Evolutionary conservation across 805 yeast species (phyloP), one percentile per base, ranked within the genome.

Genomic region (Sugiyamaella americana): DNA sequence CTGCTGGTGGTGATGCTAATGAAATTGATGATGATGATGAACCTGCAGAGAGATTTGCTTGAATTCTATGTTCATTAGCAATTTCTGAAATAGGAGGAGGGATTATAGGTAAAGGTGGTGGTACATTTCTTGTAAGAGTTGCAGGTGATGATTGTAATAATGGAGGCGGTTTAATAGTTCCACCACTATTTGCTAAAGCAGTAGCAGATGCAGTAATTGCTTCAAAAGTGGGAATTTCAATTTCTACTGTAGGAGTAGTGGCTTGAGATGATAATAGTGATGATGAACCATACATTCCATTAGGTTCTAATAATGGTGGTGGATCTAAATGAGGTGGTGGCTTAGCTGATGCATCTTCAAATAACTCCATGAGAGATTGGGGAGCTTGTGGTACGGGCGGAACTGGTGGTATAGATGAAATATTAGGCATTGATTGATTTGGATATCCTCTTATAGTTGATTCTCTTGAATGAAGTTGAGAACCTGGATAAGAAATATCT

Each of bases 351-450:
- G 41, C 10, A 22, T 77, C 80, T 53, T 82, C 87, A 60, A 87
- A 87, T 22, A 87, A 63, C 59, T 80, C 79, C 49, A 82, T 65
- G 26, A 87, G 66, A 2, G 93, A 82, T 59, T 78, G 80, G 0
- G 95, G 95, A 0, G 87, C 82, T 36, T 75, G 82, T 39, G 70
- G 68, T 37, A 24, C 18, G 13, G 40, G 21, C 19, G 21, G 35
- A n/a, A 21, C 17, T 8, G 44, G 22, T 19, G 21, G 21, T n/a
- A 19, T 16, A 3, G n/a, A 13, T 26, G 8, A 13, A 13, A 23
- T 8, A 16, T 24, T 16, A 10, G 23, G 38, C 38, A 19, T 35
- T 19, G 10, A 8, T n/a, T n/a, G n/a, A 18, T 11, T 18, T 36
- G 21, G 21, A 10, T n/a, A 17, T 13, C 48, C 48, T n/a, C 40